Evolutionary conservation across 306 rosid genomes (phyloP), one percentile per base, ranked within the genome.

Genomic region (Psophocarpus tetragonolobus): DNA sequence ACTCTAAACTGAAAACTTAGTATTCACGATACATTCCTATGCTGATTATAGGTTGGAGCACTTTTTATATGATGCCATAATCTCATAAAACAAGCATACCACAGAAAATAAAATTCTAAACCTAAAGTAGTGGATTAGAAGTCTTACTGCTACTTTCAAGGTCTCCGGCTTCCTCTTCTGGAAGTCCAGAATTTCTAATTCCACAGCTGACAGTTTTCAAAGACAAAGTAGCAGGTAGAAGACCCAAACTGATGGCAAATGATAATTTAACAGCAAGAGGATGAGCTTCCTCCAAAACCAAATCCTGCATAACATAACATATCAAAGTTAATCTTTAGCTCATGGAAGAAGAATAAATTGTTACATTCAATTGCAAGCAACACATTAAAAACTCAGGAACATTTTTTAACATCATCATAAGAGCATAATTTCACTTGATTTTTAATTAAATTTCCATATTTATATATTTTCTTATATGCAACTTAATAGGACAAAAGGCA

Each of bases 161-260:
- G 80, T 91, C 96, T 74, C 85, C 91, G 32, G 88, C 91, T 71
- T 91, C 92, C 83, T 89, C 96, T 81, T 92, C 97, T 54, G 89
- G 91, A 81, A 90, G 89, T 82, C 68, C 97, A 79, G 92, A 85
- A 74, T 77, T 91, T 85, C 84, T 91, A 42, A 95, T 91, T 83
- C 97, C 99, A 82, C 97, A 92, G 57, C 97, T 84, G 50, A 84
- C 89, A 48, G 99, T 88, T 85, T 90, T 85, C 85, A 96, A 79
- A 84, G 93, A 87, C 82, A 92, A 77, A 62, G 92, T 85, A 68
- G 90, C 90, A 70, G 99, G 98, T 58, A 95, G 90, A 86, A 96
- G 97, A 57, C 99, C 99, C 82, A 92, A 81, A 88, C 99, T 92
- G 41, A 86, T 77, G 71, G 90, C 72, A 77, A 96, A 90, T 76